Base-by-base conservation (phyloP, 371 early-diverging fungal species). In the Chytridiales sp. region DNA sequence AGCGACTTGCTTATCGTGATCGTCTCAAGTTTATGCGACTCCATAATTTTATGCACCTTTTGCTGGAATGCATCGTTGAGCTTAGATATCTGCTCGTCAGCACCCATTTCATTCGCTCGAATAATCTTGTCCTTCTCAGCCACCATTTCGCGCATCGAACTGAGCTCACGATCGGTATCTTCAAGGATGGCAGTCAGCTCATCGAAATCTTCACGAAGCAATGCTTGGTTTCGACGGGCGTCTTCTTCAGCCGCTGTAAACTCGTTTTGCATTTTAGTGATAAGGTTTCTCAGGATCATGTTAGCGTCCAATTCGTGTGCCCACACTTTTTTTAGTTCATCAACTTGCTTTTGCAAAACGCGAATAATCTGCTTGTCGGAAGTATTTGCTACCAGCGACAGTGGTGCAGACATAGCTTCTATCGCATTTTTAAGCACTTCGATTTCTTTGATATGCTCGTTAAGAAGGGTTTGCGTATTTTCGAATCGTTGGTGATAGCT, bases 271-370 rank as follows among this genome's bases (percentile, higher is more conserved):
- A 69, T 62, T 47, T 73, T 70, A 15, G 59, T 62, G 35, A 76
- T 66, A 46, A 76, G 46, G 42, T 66, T 63, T 1, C 76, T 68
- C 3, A 76, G 61, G 24, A 67, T 56, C 39, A 56, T 60, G 48
- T 73, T 73, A 27, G 73, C 73, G 6, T 60, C 31, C 3, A 68
- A 60, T 54, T 76, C 73, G 39, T 73, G 76, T 1, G 65, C 59
- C 73, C 76, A 76, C 31, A 71, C 62, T 43, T 69, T 73, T 43
- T 69, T 64, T 24, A 76, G 61, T 62, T 76, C 76, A 15, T 73
- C 73, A 24, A 73, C 38, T 32, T 76, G 73, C 3, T 61, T 42
- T 31, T 69, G 67, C 21, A 72, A 60, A 19, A 67, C 27, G 1
- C 56, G 19, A 35, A 54, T 34, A 15, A 50, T 52, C 17, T 41